Base-by-base conservation (phyloP, 495 filamentous ascomycete species). In the Hypoxylon perforatum region DNA sequence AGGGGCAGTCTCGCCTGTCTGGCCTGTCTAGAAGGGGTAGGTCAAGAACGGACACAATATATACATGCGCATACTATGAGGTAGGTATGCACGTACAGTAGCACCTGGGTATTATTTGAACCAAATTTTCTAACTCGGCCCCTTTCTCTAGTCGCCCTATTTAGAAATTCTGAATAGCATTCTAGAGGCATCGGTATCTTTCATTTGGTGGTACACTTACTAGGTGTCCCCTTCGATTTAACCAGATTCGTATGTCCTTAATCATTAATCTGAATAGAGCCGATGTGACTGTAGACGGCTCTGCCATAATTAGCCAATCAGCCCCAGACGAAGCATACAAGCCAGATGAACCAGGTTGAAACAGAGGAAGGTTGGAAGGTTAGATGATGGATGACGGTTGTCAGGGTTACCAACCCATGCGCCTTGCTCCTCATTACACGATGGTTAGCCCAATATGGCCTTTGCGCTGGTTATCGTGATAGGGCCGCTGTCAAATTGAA, bases 401-500 rank as follows among this genome's bases (percentile, higher is more conserved):
- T 66, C 62, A 66, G 57, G 67, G 67, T 66, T 65, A 58, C 67
- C 15, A 62, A 58, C 38, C 61, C 47, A 42, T 66, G 63, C 58
- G 45, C 22, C 35, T 14, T 48, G 49, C 36, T 63, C 44, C 66
- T 63, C 57, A 33, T 30, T 33, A 58, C 65, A 30, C 46, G 45
- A 23, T 57, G 30, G 53, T 60, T 53, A 7, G 36, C 68, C 64
- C 45, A 49, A 49, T 56, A 17, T 21, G 58, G 65, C 17, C 39
- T 64, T 39, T 28, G 19, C 45, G 36, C 60, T 58, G 65, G 57
- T 67, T 57, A 67, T 68, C 64, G 64, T 72, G 68, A 74, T 74
- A 72, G 68, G 71, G 44, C 28, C 6, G 14, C 42, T 51, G 70
- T 39, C 42, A 71, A 58, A 72, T 74, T 74, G 36, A 56, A 45